Evolutionary conservation across 306 rosid genomes (phyloP), one percentile per base, ranked within the genome.

Genomic region (Quercus rubra): DNA sequence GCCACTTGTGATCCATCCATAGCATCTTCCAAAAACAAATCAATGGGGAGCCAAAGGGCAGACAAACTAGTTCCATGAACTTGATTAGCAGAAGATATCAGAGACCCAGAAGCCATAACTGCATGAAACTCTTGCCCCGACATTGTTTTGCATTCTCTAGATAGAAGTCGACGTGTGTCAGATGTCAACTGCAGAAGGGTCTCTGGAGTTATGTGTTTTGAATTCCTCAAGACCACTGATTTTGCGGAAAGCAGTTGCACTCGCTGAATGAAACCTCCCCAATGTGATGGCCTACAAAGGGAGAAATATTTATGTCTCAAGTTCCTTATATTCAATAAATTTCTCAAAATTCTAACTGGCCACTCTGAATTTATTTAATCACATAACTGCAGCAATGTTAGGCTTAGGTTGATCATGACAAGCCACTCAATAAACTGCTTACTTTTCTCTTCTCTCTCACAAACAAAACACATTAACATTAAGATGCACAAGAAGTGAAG

Each of bases 11-110:
- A 81, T 78, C 91, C 96, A 84, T 89, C 92, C 94, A 92, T 85
- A 59, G 94, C 90, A 85, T 95, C 96, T 86, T 95, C 97, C 80
- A 95, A 84, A 71, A 91, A 87, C 80, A 95, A 77, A 89, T 95
- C 99, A 75, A 95, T 80, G 63, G 99, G 98, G 89, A 95, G 91
- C 99, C 99, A 95, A 61, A 87, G 79, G 5, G 89, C 81, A 76
- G 98, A 91, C 84, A 87, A 89, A 83, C 78, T 83, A 84, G 84
- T 85, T 54, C 95, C 97, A 70, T 77, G 86, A 78, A 90, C 83
- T 77, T 87, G 93, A 59, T 75, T 82, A 49, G 87, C 79, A 77
- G 86, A 86, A 79, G 90, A 84, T 66, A 85, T 83, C 18, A 80
- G 84, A 31, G 90, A 85, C 55, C 89, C 85, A 81, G 88, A 71